Conservation (phyloP, 768 basidiomycete species). For the Hygrocybe punicea region DNA sequence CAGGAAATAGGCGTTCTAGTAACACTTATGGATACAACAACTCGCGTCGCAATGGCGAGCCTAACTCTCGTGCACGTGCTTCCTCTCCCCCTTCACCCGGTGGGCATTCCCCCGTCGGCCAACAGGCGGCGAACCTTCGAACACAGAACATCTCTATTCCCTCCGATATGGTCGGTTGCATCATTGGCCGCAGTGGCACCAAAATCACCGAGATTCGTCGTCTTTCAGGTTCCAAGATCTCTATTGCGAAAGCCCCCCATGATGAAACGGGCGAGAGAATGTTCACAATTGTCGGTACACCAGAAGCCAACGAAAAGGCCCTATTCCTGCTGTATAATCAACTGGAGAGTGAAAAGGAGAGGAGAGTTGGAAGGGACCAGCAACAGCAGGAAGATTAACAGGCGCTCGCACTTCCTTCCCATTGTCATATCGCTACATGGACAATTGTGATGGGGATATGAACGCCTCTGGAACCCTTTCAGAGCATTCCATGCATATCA, state of each 20-base stretch:
- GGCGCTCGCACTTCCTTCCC: slow-evolving; percentile 2
- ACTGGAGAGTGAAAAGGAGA: slow-evolving; percentile 93
- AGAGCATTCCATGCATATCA: slow-evolving; percentile 5
- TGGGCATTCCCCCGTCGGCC: slow-evolving; percentile 48
- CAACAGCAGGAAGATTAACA: slow-evolving; percentile 66
- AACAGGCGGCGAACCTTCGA: slow-evolving; percentile 75
- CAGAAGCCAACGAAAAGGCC: slow-evolving; percentile 96
- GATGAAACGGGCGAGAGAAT: slow-evolving; percentile 99
- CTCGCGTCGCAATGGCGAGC: slow-evolving; percentile 66
- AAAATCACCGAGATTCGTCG: slow-evolving; percentile 99
- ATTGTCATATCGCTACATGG: slow-evolving; percentile 3
- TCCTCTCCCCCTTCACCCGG: slow-evolving; percentile 49
- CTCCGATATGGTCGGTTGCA: slow-evolving; percentile 97
- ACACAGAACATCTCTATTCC: slow-evolving; percentile 99
- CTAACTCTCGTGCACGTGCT: slow-evolving; percentile 40
- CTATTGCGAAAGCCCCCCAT: slow-evolving; percentile 98
- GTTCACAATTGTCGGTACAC: slow-evolving; percentile 98
- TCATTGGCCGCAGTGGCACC: slow-evolving; percentile 93
- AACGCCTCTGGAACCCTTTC: not conserved
- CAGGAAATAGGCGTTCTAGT: slow-evolving; percentile 46
- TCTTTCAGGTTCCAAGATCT: slow-evolving; percentile 95
- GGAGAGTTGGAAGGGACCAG: slow-evolving; percentile 81
- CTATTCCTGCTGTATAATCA: slow-evolving; percentile 96
- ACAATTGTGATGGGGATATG: not conserved
- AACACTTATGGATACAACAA: slow-evolving; percentile 50